Evolutionary conservation across 1,284 basidiomycete species (phyloP), one percentile per base, ranked within the genome.

Genomic region (Sporisorium sorghi): DNA sequence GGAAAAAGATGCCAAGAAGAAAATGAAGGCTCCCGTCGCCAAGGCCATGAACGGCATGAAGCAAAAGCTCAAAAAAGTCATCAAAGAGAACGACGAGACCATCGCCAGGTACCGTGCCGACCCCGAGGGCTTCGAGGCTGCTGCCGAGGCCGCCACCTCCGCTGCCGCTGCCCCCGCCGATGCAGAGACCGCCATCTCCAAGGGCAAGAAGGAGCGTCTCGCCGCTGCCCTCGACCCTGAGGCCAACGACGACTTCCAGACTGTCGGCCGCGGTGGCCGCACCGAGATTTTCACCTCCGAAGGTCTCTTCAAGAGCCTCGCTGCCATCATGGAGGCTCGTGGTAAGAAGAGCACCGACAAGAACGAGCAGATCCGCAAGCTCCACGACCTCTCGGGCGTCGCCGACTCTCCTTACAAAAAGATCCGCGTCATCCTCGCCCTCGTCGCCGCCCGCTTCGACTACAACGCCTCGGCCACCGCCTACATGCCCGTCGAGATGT

Each of bases 271-370:
- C 81, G 93, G 93, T 53, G 94, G 94, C 37, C 94, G 92, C 84
- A 88, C 89, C 14, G 89, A 94, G 85, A 90, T 90, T 72, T 91
- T 93, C 79, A 93, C 93, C 5, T 86, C 93, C 9, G 96, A 98
- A 64, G 90, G 90, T 49, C 92, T 99, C 77, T 94, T 95, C 88
- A 97, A 97, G 87, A 93, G 91, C 73, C 89, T 99, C 30, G 91
- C 93, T 78, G 89, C 91, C 44, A 91, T 99, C 44, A 91, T 97
- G 84, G 97, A 99, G 83, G 93, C 93, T 48, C 90, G 97, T 75
- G 97, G 97, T 32, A 93, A 94, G 86, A 99, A 99, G 90, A 93
- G 93, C 55, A 99, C 97, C 52, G 95, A 99, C 86, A 91, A 97
- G 70, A 89, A 89, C 44, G 95, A 98, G 86, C 96, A 98, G 88